Evolutionary conservation across 202 grass and related monocot genomes (phyloP), one percentile per base, ranked within the genome.

Genomic region (Setaria italica): DNA sequence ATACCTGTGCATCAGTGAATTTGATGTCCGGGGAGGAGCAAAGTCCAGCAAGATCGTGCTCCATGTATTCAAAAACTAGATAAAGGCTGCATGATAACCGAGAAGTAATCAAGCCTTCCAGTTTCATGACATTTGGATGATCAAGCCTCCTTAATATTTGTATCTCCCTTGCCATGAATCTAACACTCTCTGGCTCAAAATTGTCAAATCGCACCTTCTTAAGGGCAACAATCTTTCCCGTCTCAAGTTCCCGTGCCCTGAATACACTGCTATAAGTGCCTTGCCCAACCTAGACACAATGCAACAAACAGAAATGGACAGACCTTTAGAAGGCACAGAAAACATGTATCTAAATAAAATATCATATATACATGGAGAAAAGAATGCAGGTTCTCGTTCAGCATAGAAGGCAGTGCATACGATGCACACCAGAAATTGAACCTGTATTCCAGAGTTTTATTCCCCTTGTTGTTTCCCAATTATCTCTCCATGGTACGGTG

Each of bases 1-100:
- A 89, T 78, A 92, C 96, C 91, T 99, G 96, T 84, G 93, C 72
- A 88, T 99, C 91, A 29, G 49, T 92, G 68, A 99, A 94, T 77
- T 91, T 91, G 49, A 99, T 91, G 70, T 99, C 90, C 5, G 96
- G 88, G 59, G 91, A 95, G 80, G 91, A 91, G 62, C 84, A 95
- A 81, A 99, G 88, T 57, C 96, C 96, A 79, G 93, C 88, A 73
- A 99, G 91, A 91, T 99, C 96, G 7, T 99, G 96, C 16, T 99
- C 96, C 96, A 99, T 99, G 74, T 99, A 99, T 90, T 99, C 96
- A 60, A 99, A 99, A 60, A 99, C 93, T 65, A 99, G 90, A 86
- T 95, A 99, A 65, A 99, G 91, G 70, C 90, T 99, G 78, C 88
- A 94, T 68, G 97, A 99, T 65, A 91, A 65, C 73, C 84, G 83